Conservation (phyloP, 352 stramenopile genomes). For the Phytopythium kandeliae region DNA sequence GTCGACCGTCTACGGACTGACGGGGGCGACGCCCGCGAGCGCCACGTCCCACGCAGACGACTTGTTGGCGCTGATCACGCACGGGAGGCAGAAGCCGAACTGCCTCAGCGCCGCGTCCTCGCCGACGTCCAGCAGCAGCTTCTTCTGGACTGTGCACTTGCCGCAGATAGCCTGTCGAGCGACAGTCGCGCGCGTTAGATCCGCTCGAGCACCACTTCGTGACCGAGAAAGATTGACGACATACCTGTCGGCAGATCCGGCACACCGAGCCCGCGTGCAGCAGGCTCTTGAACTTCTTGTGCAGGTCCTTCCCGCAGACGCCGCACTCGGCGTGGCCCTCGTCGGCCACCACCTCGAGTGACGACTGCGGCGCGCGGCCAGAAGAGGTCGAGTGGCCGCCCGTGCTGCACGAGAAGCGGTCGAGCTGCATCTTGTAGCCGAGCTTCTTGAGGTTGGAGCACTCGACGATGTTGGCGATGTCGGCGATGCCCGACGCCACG, state of each 20-base stretch:
- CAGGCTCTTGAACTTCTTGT: conserved; percentile 23
- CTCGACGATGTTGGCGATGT: conserved; percentile 23
- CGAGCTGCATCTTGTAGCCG: conserved; percentile 23
- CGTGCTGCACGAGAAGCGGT: conserved; percentile 3
- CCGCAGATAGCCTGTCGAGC: conserved; percentile 31
- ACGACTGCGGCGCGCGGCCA: conserved; percentile 2
- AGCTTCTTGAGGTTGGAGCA: conserved; percentile 53
- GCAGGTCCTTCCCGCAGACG: conserved; percentile 30
- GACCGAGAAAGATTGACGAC: too few species aligned
- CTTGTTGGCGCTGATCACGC: conserved; percentile 32
- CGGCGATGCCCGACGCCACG: conserved; percentile 20
- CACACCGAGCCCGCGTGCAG: conserved; percentile 24
- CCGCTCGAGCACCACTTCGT: too few species aligned
- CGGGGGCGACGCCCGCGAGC: conserved; percentile 11
- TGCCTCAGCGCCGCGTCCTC: conserved; percentile 24
- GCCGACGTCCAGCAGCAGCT: conserved; percentile 24
- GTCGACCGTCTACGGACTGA: not conserved
- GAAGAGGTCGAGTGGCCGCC: conserved; percentile 4
- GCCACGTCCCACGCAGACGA: conserved; percentile 40
- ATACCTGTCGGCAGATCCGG: conserved; percentile 29
- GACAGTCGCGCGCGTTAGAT: too few species aligned
- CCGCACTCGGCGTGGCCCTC: conserved; percentile 16
- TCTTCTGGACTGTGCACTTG: conserved; percentile 53
- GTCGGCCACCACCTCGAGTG: conserved; percentile 7
- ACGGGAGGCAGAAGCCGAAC: conserved; percentile 42